These are phyloP conservation scores for Ilyonectria robusta DNA, from an alignment of 2,329 filamentous ascomycete genomes.

Conservation along the genomic window DNA sequence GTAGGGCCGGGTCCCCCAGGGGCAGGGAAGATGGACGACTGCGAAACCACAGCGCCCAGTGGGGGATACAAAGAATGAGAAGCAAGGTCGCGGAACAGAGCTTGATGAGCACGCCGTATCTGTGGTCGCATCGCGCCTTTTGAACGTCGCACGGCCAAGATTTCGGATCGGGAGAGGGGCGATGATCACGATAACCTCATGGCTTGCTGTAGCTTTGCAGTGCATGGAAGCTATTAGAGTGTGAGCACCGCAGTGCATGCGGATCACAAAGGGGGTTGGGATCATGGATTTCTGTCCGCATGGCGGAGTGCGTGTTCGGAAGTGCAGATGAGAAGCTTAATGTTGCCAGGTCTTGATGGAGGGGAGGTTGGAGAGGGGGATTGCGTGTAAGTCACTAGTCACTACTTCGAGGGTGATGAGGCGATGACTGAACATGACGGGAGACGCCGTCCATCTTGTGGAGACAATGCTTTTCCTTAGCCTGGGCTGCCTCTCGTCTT, in stretches of 20 bases:
- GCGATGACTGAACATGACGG: background rate
- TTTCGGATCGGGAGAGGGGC: constrained; percentile 17
- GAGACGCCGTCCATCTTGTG: background rate
- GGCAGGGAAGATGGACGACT: constrained; percentile 1
- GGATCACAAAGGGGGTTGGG: constrained; percentile 2
- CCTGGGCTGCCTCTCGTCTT: background rate
- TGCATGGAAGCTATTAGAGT: constrained; percentile 8
- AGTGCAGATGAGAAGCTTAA: background rate
- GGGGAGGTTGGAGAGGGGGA: background rate
- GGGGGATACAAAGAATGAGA: constrained; percentile 10
- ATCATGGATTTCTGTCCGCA: constrained; percentile 7
- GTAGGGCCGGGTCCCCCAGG: background rate
- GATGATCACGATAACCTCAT: constrained; percentile 27
- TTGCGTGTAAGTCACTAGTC: constrained; percentile 1
- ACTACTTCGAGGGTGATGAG: no score
- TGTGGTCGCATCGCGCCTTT: background rate
- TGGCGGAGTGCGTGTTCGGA: background rate
- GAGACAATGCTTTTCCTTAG: background rate
- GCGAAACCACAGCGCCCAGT: background rate
- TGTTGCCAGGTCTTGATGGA: background rate
- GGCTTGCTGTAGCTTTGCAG: constrained; percentile 24
- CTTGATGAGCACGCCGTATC: constrained; percentile 14
- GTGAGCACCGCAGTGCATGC: background rate
- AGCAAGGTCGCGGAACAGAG: constrained; percentile 2
- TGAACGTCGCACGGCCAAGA: constrained; percentile 16